These are phyloP conservation scores for Aphelidium insulamus DNA, from an alignment of 371 early-diverging fungal species.

Conservation along the genomic window DNA sequence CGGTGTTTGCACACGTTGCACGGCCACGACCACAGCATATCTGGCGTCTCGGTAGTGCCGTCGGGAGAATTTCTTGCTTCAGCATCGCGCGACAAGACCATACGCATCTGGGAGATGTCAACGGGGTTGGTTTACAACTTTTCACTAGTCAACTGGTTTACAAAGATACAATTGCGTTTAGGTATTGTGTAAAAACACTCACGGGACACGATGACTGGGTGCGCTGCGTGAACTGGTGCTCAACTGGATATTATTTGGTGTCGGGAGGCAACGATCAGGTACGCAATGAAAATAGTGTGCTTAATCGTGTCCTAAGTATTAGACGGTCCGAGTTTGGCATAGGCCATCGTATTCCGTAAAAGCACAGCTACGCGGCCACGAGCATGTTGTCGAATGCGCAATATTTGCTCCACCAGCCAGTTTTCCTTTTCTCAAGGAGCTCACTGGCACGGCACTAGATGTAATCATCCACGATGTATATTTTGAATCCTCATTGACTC, in stretches of 20 bases:
- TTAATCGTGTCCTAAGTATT: not conserved
- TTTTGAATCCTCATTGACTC: not conserved
- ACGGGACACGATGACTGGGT: slow-evolving; percentile 74
- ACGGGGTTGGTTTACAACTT: slow-evolving; percentile 34
- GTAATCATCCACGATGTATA: slow-evolving; percentile 1
- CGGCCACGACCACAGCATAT: slow-evolving; percentile 81
- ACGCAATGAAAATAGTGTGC: slow-evolving; percentile 1
- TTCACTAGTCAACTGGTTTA: not conserved
- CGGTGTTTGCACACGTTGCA: slow-evolving; percentile 57
- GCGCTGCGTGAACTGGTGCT: slow-evolving; percentile 33
- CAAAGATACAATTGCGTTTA: slow-evolving; percentile 5
- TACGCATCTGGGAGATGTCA: slow-evolving; percentile 69
- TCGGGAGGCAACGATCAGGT: slow-evolving; percentile 73
- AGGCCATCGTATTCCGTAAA: slow-evolving; percentile 43
- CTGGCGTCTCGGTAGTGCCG: slow-evolving; percentile 47
- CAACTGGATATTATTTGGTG: slow-evolving; percentile 44
- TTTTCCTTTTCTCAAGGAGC: slow-evolving; percentile 35
- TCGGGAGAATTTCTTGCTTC: slow-evolving; percentile 54
- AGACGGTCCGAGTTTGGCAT: slow-evolving; percentile 70
- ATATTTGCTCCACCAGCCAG: slow-evolving; percentile 49
- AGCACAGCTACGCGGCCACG: slow-evolving; percentile 62
- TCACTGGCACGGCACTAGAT: slow-evolving; percentile 36
- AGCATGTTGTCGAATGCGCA: slow-evolving; percentile 80
- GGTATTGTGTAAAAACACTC: slow-evolving; percentile 57
- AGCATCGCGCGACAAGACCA: slow-evolving; percentile 66